Base-by-base conservation (phyloP, 257 asterid species). In the Ilex asprella region DNA sequence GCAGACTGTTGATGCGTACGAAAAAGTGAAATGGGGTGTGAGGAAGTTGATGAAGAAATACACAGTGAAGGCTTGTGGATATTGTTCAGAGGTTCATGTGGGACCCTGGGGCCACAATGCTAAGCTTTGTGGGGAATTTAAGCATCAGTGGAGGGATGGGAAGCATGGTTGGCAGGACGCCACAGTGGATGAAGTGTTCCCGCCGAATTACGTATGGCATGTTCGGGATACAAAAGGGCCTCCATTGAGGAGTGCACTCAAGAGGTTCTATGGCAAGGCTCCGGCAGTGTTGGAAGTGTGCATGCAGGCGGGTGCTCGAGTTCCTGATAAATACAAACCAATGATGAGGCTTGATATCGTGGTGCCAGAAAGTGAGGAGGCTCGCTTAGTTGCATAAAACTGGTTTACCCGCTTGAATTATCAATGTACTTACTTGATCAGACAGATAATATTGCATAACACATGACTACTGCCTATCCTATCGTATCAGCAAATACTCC, bases 91-190 rank as follows among this genome's bases (percentile, higher is more conserved):
- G 80, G 91, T 92, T 61, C 97, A 92, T 31, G 96, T 89, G 52
- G 99, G 99, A 15, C 96, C 99, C 0, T 89, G 96, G 85, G 99
- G 99, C 46, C 99, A 92, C 77, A 83, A 86, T 6, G 98, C 84
- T 5, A 89, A 86, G 83, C 96, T 89, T 50, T 89, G 99, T 5
- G 97, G 97, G 2, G 97, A 81, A 65, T 89, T 89, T 57, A 92
- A 92, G 85, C 97, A 92, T 75, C 97, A 89, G 10, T 89, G 96
- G 99, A 84, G 97, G 60, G 97, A 89, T 43, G 99, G 96, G 64
- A 89, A 89, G 70, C 97, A 92, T 62, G 99, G 97, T 9, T 92
- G 97, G 99, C 99, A 89, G 72, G 97, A 85, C 50, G 97, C 99
- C 0, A 89, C 84, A 1, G 88, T 89, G 47, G 99, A 92, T 52